phyloP scores from a whole-genome alignment of 768 basidiomycete species.

The Mycena metata region DNA sequence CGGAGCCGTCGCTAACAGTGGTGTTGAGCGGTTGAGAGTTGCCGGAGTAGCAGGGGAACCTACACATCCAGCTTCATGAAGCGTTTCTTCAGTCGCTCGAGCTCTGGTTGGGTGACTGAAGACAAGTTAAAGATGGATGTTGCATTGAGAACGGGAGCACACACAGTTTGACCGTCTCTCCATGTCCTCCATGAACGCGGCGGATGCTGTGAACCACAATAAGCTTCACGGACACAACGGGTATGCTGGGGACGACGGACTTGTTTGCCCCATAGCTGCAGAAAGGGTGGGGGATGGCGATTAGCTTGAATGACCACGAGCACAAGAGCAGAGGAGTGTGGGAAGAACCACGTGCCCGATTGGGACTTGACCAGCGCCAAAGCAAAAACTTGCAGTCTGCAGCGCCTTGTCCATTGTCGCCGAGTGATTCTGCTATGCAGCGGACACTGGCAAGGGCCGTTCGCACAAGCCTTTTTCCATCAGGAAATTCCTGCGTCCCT shows the following conservation, averaged over 20 bases:
- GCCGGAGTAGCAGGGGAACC: slow-evolving; percentile 34
- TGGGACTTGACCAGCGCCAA: background rate
- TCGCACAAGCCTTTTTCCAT: slow-evolving; percentile 30
- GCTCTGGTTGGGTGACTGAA: slow-evolving; percentile 92
- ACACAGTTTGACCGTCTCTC: slow-evolving; percentile 96
- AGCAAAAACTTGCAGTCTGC: background rate
- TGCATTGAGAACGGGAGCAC: slow-evolving; percentile 49
- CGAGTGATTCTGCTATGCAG: slow-evolving; percentile 19
- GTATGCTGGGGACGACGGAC: slow-evolving; percentile 58
- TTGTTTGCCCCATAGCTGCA: slow-evolving; percentile 85
- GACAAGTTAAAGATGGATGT: background rate
- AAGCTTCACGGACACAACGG: background rate
- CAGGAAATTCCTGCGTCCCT: slow-evolving; percentile 33
- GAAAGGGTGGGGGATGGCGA: background rate
- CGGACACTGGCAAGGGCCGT: slow-evolving; percentile 18
- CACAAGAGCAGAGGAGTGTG: slow-evolving; percentile 29
- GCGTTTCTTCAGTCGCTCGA: slow-evolving; percentile 96
- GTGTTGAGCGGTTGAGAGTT: background rate
- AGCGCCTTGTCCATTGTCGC: slow-evolving; percentile 26
- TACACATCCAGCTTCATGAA: slow-evolving; percentile 99
- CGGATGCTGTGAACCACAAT: slow-evolving; percentile 66
- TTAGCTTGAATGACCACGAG: background rate
- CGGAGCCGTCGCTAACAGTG: slow-evolving; percentile 86
- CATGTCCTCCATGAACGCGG: slow-evolving; percentile 97
- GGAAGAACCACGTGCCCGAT: slow-evolving; percentile 16